These are phyloP conservation scores for Penicillium sp. DNA, from an alignment of 2,329 filamentous ascomycete species.

Conservation along the genomic window DNA sequence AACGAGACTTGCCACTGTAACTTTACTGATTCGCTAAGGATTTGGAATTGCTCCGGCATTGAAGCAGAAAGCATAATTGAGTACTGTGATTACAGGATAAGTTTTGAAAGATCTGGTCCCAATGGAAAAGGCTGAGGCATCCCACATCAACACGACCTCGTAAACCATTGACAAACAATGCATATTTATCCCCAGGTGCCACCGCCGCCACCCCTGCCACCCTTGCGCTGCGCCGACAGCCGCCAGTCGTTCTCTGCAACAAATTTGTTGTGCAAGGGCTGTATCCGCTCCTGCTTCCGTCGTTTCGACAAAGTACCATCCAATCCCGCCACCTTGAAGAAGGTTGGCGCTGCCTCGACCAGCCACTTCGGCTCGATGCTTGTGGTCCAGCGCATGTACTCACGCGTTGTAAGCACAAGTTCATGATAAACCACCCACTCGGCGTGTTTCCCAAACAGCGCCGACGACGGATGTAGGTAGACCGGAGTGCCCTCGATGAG, in stretches of 20 bases:
- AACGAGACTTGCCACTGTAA: too few relatives aligned
- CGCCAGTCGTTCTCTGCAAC: slow-evolving; percentile 93
- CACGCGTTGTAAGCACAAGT: slow-evolving; percentile 57
- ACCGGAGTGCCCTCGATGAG: slow-evolving; percentile 92
- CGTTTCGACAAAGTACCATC: slow-evolving; percentile 75
- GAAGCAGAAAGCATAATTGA: too few relatives aligned
- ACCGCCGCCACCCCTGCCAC: slow-evolving; percentile 77
- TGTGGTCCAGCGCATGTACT: slow-evolving; percentile 96
- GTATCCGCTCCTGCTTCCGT: slow-evolving; percentile 89
- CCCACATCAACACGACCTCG: too few relatives aligned
- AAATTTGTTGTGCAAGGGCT: slow-evolving; percentile 91
- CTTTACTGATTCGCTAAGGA: too few relatives aligned
- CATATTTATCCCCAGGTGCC: slow-evolving; percentile 61
- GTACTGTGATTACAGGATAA: too few relatives aligned
- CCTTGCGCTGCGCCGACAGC: slow-evolving; percentile 77
- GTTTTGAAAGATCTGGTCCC: too few relatives aligned
- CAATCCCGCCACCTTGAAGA: slow-evolving; percentile 95
- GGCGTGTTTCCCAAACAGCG: slow-evolving; percentile 89
- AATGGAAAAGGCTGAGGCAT: too few relatives aligned
- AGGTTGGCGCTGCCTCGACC: slow-evolving; percentile 94
- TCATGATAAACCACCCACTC: slow-evolving; percentile 92
- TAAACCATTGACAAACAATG: too few relatives aligned
- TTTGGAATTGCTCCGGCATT: too few relatives aligned
- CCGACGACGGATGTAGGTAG: slow-evolving; percentile 85
- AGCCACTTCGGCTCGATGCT: slow-evolving; percentile 90